These are phyloP conservation scores for Wickerhamiella occidentalis DNA, from an alignment of 805 yeast genomes.

Conservation along the genomic window DNA sequence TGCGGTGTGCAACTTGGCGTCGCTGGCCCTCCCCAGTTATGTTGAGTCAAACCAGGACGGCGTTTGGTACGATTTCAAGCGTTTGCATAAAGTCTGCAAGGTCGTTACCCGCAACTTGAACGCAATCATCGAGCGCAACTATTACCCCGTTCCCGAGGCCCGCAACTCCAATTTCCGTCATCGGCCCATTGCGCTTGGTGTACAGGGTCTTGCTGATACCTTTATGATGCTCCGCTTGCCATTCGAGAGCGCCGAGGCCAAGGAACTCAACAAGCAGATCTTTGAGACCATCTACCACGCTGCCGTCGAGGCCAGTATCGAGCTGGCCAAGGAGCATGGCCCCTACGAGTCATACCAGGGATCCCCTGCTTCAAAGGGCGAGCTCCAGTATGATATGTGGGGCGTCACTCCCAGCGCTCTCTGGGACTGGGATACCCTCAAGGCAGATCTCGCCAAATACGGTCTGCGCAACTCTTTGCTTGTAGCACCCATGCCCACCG, in stretches of 20 bases:
- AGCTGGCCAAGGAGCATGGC: constrained; percentile 60
- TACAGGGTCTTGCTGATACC: constrained; percentile 91
- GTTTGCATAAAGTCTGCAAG: constrained; percentile 65
- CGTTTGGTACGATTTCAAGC: constrained; percentile 53
- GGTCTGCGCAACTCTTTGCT: constrained; percentile 76
- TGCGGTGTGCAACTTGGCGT: constrained; percentile 91
- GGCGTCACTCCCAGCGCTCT: constrained; percentile 58
- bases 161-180: constrained; percentile 63
- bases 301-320: constrained; percentile 76
- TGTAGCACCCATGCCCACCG: constrained; percentile 92
- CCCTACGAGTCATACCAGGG: constrained; percentile 63
- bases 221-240: constrained; percentile 72
- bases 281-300: constrained; percentile 95
- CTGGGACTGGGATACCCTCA: constrained; percentile 78
- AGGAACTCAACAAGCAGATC: constrained; percentile 62
- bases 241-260: constrained; percentile 74
- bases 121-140: constrained; percentile 70
- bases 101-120: constrained; percentile 69
- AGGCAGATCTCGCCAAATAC: constrained; percentile 41
- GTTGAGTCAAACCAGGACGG: constrained; percentile 34
- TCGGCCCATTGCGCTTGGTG: constrained; percentile 94
- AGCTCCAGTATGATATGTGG: constrained; percentile 84
- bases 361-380: constrained; percentile 82
- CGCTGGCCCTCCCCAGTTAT: constrained; percentile 76
- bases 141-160: constrained; percentile 74